These are phyloP conservation scores for Lactarius sanguifluus DNA, from an alignment of 768 basidiomycete genomes.

Conservation along the genomic window DNA sequence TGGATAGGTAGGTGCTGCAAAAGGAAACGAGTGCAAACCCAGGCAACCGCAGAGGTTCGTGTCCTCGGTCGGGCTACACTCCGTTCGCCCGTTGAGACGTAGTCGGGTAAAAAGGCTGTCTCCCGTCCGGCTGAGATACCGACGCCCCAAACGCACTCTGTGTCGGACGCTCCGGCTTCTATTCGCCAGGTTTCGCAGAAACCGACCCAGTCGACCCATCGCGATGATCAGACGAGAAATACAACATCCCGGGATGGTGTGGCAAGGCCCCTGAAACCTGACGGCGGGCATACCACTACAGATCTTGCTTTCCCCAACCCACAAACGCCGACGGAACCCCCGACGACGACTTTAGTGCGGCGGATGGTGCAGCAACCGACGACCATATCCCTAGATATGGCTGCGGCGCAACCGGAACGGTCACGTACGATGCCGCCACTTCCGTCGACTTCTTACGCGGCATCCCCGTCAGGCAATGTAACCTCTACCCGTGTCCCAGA, in stretches of 20 bases:
- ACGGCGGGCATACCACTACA: not conserved
- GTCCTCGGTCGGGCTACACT: not conserved
- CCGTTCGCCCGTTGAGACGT: not conserved
- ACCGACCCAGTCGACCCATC: not conserved
- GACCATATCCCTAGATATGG: not conserved
- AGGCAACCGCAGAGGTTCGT: conserved; percentile 21
- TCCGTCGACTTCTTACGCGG: not conserved
- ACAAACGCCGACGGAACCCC: not conserved
- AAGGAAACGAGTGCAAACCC: conserved; percentile 25
- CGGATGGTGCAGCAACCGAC: not conserved
- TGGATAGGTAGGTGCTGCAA: conserved; percentile 39
- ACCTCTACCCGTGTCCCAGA: not conserved
- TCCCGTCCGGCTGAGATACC: not conserved
- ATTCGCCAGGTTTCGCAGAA: not conserved
- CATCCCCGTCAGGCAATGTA: not conserved
- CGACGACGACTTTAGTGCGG: not conserved
- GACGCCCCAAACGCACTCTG: not conserved
- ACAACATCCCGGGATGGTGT: not conserved
- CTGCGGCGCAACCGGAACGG: not conserved
- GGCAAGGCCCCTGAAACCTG: not conserved
- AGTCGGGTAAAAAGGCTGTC: not conserved
- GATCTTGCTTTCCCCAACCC: not conserved
- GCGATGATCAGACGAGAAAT: not conserved
- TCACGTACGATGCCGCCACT: not conserved
- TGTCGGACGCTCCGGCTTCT: not conserved